Base-by-base conservation (phyloP, 1,139 yeast species). In the Candida albicans region DNA sequence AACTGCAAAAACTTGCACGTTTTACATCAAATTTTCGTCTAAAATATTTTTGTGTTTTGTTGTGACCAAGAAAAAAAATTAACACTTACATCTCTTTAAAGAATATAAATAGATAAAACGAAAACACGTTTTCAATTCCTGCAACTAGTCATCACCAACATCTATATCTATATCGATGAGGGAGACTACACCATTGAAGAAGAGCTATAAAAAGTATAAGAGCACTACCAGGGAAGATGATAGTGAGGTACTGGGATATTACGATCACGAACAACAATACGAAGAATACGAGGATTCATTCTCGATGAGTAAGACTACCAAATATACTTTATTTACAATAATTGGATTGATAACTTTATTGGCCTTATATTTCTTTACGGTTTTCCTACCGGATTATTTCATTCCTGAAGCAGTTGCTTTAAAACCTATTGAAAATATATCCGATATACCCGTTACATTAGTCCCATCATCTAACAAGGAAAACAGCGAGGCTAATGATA, bases 371-470 rank as follows among this genome's bases (percentile, higher is more conserved):
- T 48, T 68, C n/a, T 65, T 73, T 52, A 63, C 67, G 24, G 49
- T 65, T 30, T 58, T 52, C 43, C 55, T 73, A 32, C 78, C 78
- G 0, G 53, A 46, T 34, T 43, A 54, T 35, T 73, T 64, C 48
- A 65, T 72, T 10, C 78, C 78, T 0, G 57, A 62, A 38, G 56
- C 67, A 3, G 56, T 55, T 7, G 56, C 54, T 4, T 58, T 73
- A 33, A 47, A 52, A 0, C 65, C 61, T 1, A 61, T 73, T 15
- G 43, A 49, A 1, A 58, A 62, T 45, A 56, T 73, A n/a, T 46
- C 56, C 2, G 58, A 59, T 4, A 45, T 68, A 39, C 49, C 54
- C 6, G 62, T 62, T 5, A 42, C 50, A 4, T 58, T 71, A 46
- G 18, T 28, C 27, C 39, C 44, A 18, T 18, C 22, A 5, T 18